Evolutionary conservation across 768 basidiomycete genomes (phyloP).

Genomic region (Rubroboletus pulcherrimus): DNA sequence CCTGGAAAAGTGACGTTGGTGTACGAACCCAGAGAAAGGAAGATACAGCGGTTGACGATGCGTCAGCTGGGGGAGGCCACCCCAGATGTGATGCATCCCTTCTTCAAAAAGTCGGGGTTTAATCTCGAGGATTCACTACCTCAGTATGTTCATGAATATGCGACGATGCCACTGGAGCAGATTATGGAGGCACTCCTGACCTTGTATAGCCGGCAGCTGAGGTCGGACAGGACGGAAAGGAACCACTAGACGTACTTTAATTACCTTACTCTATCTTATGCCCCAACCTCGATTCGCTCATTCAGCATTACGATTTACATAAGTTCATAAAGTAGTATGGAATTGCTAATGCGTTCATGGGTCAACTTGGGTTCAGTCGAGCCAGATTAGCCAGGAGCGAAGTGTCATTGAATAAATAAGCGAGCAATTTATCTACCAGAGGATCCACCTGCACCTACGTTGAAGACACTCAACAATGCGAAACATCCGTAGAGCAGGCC

Average conservation of each 20-base stretch:
- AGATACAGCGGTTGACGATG: constrained; percentile 79
- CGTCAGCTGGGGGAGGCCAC: constrained; percentile 87
- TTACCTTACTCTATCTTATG: neutral
- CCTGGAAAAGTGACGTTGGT: constrained; percentile 31
- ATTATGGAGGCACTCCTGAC: constrained; percentile 78
- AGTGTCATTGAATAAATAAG: constrained; percentile 10
- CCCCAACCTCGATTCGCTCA: neutral
- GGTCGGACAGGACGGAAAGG: constrained; percentile 26
- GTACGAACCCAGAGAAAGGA: constrained; percentile 56
- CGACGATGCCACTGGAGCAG: constrained; percentile 75
- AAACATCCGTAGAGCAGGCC: constrained; percentile 93
- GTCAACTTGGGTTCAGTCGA: neutral
- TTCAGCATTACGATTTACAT: neutral
- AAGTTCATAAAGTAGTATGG: neutral
- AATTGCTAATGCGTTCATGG: neutral
- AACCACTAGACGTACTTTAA: neutral
- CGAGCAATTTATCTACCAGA: constrained; percentile 28
- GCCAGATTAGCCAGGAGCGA: neutral
- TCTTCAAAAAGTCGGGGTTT: constrained; percentile 82
- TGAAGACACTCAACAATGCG: constrained; percentile 89
- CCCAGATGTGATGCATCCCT: constrained; percentile 83
- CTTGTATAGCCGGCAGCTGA: constrained; percentile 72
- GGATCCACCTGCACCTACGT: constrained; percentile 40
- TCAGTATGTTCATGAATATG: constrained; percentile 84
- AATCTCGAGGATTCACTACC: constrained; percentile 82